A percentile compares a stretch with the other conserved stretches of the same genome.
Evolutionary conservation across 768 basidiomycete genomes (phyloP).

Genomic region (Mycena capillaripes): DNA sequence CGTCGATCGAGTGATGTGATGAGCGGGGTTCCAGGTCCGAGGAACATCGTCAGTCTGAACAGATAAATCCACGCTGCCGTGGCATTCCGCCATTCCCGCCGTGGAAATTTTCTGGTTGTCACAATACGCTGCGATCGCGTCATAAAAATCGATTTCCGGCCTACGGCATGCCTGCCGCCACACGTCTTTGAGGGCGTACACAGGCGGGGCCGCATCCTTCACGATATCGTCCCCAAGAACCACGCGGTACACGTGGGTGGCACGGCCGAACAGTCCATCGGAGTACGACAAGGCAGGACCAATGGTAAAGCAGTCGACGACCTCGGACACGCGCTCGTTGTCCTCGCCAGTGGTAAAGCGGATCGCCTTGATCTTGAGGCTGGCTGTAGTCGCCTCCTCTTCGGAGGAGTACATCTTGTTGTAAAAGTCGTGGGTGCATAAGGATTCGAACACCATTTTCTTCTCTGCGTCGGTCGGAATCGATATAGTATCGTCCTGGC

Average conservation of each 20-base stretch:
- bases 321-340: not conserved
- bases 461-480: not conserved
- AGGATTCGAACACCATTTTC: not conserved
- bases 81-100: slow-evolving; percentile 20
- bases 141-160: slow-evolving; percentile 28
- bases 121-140: slow-evolving; percentile 18
- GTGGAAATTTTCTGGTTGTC: not conserved
- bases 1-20: not conserved
- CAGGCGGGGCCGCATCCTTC: not conserved
- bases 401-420: not conserved
- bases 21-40: not conserved
- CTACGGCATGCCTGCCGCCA: slow-evolving; percentile 22
- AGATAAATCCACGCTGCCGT: slow-evolving; percentile 24
- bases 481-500: slow-evolving; percentile 24
- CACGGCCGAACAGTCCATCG: slow-evolving; percentile 22
- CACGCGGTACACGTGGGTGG: slow-evolving; percentile 21
- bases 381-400: not conserved
- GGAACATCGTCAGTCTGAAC: not conserved
- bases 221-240: slow-evolving; percentile 3
- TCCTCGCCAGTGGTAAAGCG: not conserved
- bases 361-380: not conserved
- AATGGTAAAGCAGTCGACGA: slow-evolving; percentile 18
- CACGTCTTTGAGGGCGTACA: slow-evolving; percentile 28
- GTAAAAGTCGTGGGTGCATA: not conserved
- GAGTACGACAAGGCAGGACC: not conserved